phyloP scores from a whole-genome alignment of 2,329 filamentous ascomycete species.

The Monosporascus ibericus region DNA sequence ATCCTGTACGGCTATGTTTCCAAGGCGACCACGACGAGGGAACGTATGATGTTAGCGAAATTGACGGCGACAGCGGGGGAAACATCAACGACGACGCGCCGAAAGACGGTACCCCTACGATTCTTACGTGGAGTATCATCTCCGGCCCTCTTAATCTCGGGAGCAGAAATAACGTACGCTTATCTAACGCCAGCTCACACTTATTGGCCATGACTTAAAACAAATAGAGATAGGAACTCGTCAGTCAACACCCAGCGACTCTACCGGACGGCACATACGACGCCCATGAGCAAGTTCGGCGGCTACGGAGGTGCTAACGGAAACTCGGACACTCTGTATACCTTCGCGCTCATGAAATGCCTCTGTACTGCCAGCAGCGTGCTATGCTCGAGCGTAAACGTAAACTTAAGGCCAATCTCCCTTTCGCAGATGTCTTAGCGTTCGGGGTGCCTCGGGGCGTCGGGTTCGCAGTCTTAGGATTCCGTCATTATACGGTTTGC shows the following conservation, averaged over 20 bases:
- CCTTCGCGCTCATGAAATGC: constrained; percentile 36
- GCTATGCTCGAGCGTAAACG: constrained; percentile 29
- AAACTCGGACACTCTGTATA: constrained; percentile 29
- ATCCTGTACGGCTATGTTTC: constrained; percentile 32
- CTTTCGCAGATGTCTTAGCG: constrained; percentile 23
- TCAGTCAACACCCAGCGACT: constrained; percentile 38
- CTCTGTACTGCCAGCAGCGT: constrained; percentile 25
- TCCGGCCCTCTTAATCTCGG: constrained; percentile 14
- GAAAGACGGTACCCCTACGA: constrained; percentile 34
- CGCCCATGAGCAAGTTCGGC: constrained; percentile 38
- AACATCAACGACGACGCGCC: constrained; percentile 36
- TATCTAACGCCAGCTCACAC: constrained; percentile 13
- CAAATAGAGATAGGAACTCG: constrained; percentile 23
- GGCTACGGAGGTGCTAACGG: constrained; percentile 26
- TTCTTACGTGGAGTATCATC: constrained; percentile 20
- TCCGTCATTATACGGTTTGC: not conserved
- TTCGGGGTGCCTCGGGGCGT: constrained; percentile 19
- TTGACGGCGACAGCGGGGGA: constrained; percentile 17
- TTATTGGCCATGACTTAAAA: not conserved
- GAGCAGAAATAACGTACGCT: not conserved
- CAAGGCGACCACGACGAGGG: constrained; percentile 4
- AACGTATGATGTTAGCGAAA: not conserved
- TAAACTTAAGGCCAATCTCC: constrained; percentile 24
- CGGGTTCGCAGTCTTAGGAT: not conserved
- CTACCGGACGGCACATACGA: constrained; percentile 49